Percentiles rank a stretch among this genome's conserved stretches.
phyloP scores from a whole-genome alignment of 805 yeast genomes.

The Barnettozyma sp. region DNA sequence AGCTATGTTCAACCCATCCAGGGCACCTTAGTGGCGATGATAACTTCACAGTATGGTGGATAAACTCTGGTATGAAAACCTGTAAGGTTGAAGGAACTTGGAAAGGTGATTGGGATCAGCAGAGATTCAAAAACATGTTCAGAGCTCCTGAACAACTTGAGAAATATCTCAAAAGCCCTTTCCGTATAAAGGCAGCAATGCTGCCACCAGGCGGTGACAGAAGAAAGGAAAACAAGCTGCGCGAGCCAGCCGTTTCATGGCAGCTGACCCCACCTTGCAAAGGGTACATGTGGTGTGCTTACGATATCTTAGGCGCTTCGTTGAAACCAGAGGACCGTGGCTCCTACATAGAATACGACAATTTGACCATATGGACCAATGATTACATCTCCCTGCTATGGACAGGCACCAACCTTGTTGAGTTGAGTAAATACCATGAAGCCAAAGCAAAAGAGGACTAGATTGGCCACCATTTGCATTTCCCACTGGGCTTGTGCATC shows the following conservation, averaged over 20 bases:
- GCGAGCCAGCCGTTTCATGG: constrained; percentile 50
- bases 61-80: constrained; percentile 50
- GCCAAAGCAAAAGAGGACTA: constrained; percentile 8
- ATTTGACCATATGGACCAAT: constrained; percentile 17
- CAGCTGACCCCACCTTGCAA: constrained; percentile 42
- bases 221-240: constrained; percentile 19
- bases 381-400: constrained; percentile 26
- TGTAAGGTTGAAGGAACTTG: constrained; percentile 36
- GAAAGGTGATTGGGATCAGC: constrained; percentile 27
- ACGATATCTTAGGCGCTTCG: constrained; percentile 41
- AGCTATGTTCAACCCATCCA: constrained; percentile 56
- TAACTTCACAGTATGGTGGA: constrained; percentile 45
- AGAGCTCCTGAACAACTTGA: constrained; percentile 9
- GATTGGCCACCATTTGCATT: background rate
- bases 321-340: constrained; percentile 23
- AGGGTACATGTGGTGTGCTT: constrained; percentile 57
- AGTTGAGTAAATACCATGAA: constrained; percentile 14
- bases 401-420: constrained; percentile 22
- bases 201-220: constrained; percentile 41
- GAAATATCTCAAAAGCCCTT: constrained; percentile 30
- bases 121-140: constrained; percentile 23
- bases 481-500: too few relatives aligned
- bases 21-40: constrained; percentile 49
- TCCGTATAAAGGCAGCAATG: constrained; percentile 39
- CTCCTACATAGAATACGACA: constrained; percentile 19